Evolutionary conservation across 148 eudicot genomes (phyloP).

Genomic region (Rhododendron griersonianum): DNA sequence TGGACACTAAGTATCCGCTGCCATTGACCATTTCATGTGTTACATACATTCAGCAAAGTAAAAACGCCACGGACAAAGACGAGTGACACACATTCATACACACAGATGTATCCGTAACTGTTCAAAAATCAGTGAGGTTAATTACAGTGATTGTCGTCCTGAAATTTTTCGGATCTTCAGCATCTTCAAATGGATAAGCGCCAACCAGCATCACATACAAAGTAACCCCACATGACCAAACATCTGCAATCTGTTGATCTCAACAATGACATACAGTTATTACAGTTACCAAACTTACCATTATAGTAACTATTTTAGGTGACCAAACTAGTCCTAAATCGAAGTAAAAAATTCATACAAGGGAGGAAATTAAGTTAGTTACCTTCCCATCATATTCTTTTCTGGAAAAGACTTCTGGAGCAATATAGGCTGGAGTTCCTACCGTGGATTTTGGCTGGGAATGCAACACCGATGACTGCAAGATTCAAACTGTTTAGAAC

Average conservation of each 20-base stretch:
- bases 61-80: background rate
- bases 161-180: slow-evolving; percentile 64
- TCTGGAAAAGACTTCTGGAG: slow-evolving; percentile 44
- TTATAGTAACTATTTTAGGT: background rate
- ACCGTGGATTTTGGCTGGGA: slow-evolving; percentile 57
- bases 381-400: slow-evolving; percentile 68
- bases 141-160: slow-evolving; percentile 32
- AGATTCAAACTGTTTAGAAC: background rate
- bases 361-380: background rate
- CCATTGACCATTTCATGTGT: background rate
- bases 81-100: slow-evolving; percentile 27
- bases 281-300: background rate
- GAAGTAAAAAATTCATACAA: background rate
- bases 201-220: slow-evolving; percentile 87
- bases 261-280: slow-evolving; percentile 1
- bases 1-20: slow-evolving; percentile 71
- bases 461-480: slow-evolving; percentile 51
- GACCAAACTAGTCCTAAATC: background rate
- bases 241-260: slow-evolving; percentile 71
- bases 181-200: slow-evolving; percentile 87
- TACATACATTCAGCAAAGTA: background rate
- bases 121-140: background rate
- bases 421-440: slow-evolving; percentile 49
- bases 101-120: slow-evolving; percentile 8
- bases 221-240: slow-evolving; percentile 96